Evolutionary conservation across 2,329 filamentous ascomycete genomes (phyloP).

Genomic region (Calonectria hawksworthii): DNA sequence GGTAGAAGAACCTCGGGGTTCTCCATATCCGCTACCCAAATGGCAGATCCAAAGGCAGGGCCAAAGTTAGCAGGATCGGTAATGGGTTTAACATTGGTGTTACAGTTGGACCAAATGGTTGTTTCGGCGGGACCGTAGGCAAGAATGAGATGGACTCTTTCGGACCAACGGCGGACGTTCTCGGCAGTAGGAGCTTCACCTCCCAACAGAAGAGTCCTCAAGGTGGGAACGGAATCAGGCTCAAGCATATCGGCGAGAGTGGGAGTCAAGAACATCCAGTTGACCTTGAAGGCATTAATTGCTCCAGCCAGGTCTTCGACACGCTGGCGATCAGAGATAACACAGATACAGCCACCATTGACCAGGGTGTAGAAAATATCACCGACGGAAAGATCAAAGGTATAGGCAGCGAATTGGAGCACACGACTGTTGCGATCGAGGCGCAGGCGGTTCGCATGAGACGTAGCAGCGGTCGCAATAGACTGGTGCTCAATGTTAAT

Average conservation of each 20-base stretch:
- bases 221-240: background rate
- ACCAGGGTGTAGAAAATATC: constrained; percentile 1
- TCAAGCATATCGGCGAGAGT: background rate
- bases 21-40: constrained; percentile 1
- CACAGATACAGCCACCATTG: background rate
- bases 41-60: background rate
- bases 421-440: background rate
- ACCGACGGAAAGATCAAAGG: background rate
- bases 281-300: background rate
- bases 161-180: background rate
- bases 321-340: background rate
- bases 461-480: background rate
- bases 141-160: background rate
- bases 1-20: background rate
- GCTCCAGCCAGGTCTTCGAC: background rate
- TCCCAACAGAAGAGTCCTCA: background rate
- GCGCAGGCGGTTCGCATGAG: background rate
- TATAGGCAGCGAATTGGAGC: background rate
- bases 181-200: background rate
- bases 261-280: constrained; percentile 9
- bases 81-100: background rate
- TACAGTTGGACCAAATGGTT: constrained; percentile 3
- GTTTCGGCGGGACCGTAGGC: background rate
- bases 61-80: background rate
- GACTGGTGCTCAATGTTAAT: constrained; percentile 3